These are phyloP conservation scores for Leccinum sublutescens DNA, from an alignment of 768 basidiomycete species.

Conservation along the genomic window DNA sequence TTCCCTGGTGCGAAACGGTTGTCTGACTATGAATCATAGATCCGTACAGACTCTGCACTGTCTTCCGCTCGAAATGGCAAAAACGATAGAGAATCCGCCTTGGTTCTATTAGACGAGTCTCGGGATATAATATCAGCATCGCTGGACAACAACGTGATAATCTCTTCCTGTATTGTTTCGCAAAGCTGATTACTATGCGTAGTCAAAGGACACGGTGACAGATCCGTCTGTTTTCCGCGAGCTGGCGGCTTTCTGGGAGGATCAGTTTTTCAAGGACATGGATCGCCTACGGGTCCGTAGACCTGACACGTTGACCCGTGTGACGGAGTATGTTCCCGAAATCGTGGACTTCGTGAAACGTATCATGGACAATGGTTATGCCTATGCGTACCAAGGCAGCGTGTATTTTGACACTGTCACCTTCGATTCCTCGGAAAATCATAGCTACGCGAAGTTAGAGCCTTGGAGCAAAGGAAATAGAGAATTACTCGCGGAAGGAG, in stretches of 20 bases:
- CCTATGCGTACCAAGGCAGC: constrained; percentile 71
- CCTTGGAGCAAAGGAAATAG: constrained; percentile 96
- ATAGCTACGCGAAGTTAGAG: constrained; percentile 91
- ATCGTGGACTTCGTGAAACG: constrained; percentile 85
- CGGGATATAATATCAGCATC: constrained; percentile 72
- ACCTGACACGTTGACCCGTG: constrained; percentile 90
- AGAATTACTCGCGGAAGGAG: constrained; percentile 86
- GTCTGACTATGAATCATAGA: constrained; percentile 32
- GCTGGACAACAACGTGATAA: constrained; percentile 70
- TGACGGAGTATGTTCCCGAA: constrained; percentile 96
- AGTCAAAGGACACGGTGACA: constrained; percentile 79
- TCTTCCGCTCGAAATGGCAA: constrained; percentile 46
- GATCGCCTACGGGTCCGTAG: constrained; percentile 77
- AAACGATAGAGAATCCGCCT: constrained; percentile 44
- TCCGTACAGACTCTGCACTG: constrained; percentile 55
- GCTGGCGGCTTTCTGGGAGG: constrained; percentile 87
- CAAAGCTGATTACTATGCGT: constrained; percentile 9
- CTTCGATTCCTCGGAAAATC: constrained; percentile 74
- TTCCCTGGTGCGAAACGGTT: constrained; percentile 7
- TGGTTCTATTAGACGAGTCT: constrained; percentile 66
- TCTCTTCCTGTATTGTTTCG: neutral
- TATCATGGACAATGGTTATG: constrained; percentile 83
- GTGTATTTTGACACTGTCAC: constrained; percentile 88
- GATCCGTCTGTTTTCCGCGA: constrained; percentile 84
- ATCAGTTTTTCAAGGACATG: constrained; percentile 91